These are phyloP conservation scores for Cystobasidiopsis lactophilus DNA, from an alignment of 768 basidiomycete species.

Conservation along the genomic window DNA sequence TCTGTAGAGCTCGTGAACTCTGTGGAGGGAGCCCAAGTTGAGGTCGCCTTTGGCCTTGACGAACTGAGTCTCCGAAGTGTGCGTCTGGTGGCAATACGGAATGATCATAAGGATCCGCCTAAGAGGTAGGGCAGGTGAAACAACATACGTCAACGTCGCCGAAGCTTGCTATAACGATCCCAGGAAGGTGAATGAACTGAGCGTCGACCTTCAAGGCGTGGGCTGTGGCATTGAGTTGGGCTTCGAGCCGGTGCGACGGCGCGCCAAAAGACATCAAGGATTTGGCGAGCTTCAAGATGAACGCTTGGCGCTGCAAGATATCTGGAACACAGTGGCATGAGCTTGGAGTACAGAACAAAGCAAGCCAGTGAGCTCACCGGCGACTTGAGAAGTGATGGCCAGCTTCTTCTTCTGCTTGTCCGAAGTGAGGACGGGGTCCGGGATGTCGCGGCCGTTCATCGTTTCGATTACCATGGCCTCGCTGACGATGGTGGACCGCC, in stretches of 20 bases:
- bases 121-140: background rate
- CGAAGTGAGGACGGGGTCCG: constrained; percentile 3
- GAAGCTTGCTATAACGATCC: constrained; percentile 57
- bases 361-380: constrained; percentile 5
- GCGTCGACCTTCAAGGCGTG: constrained; percentile 74
- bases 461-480: constrained; percentile 5
- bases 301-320: constrained; percentile 58
- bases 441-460: background rate
- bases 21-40: constrained; percentile 61
- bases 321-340: constrained; percentile 28
- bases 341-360: background rate
- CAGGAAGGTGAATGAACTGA: constrained; percentile 47
- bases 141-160: constrained; percentile 38
- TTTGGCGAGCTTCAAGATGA: constrained; percentile 62
- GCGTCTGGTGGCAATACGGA: too few relatives aligned
- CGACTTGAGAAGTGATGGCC: constrained; percentile 12
- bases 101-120: background rate
- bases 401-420: constrained; percentile 10
- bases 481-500: constrained; percentile 6
- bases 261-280: constrained; percentile 68
- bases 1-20: constrained; percentile 65
- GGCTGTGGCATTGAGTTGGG: constrained; percentile 69
- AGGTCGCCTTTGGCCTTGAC: constrained; percentile 51
- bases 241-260: constrained; percentile 63
- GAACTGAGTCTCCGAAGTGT: constrained; percentile 60